These are phyloP conservation scores for Microdochium nivale DNA, from an alignment of 2,329 filamentous ascomycete species.

Conservation along the genomic window DNA sequence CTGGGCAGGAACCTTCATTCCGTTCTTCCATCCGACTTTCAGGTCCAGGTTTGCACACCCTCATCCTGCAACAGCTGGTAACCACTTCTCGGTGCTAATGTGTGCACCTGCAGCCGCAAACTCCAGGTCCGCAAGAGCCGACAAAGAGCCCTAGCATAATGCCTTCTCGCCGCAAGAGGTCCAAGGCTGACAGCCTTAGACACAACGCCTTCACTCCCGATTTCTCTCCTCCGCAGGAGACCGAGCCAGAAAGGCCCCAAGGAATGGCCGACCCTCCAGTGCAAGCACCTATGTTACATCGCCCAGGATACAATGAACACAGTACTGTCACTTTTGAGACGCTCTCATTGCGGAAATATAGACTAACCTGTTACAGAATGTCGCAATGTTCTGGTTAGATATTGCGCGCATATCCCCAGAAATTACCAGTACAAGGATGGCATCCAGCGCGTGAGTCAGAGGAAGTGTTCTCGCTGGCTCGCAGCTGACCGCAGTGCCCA, in stretches of 20 bases:
- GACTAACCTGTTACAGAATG: conserved; percentile 23
- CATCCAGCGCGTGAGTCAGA: conserved; percentile 25
- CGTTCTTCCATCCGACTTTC: too few species aligned
- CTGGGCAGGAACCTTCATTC: too few species aligned
- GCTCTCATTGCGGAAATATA: neutral
- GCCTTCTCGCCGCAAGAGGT: neutral
- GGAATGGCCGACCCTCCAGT: neutral
- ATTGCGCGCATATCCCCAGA: conserved; percentile 33
- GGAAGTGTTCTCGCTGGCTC: neutral
- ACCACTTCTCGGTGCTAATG: too few species aligned
- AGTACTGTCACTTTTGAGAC: neutral
- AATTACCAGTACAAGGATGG: conserved; percentile 38
- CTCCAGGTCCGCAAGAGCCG: too few species aligned
- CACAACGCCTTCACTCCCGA: neutral
- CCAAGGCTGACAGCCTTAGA: neutral
- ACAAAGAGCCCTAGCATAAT: neutral
- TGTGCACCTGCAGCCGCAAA: too few species aligned
- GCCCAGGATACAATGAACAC: neutral
- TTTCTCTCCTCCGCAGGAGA: neutral
- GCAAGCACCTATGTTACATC: neutral
- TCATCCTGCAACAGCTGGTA: too few species aligned
- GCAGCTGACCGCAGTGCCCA: conserved; percentile 10
- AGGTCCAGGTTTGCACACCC: too few species aligned
- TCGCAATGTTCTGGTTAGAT: conserved; percentile 33
- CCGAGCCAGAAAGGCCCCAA: neutral